phyloP scores from a whole-genome alignment of 441 rosid genomes.

The Melastoma candidum region DNA sequence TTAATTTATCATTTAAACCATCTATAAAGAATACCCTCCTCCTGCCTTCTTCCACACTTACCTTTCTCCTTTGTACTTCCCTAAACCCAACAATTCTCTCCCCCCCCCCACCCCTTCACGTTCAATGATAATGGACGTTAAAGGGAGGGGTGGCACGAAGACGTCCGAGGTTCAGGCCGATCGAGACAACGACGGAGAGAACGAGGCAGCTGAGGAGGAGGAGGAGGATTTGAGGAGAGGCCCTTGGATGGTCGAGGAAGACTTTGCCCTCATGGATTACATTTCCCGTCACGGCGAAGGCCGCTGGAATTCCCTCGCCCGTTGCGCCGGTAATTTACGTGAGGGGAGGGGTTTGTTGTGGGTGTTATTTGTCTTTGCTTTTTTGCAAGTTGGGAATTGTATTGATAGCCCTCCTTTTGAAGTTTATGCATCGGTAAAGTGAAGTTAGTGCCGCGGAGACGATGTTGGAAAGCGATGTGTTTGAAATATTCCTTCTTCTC shows the following conservation, averaged over 20 bases:
- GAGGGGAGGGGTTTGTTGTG: too few relatives aligned
- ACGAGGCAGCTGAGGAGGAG: slow-evolving; percentile 3
- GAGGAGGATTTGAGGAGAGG: slow-evolving; percentile 24
- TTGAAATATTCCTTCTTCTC: too few relatives aligned
- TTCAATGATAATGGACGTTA: slow-evolving; percentile 41
- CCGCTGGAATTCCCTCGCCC: slow-evolving; percentile 16
- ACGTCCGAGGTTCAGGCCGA: slow-evolving; percentile 8
- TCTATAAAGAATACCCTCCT: slow-evolving; percentile 36
- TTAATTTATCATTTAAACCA: slow-evolving; percentile 31
- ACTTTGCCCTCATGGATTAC: slow-evolving; percentile 14
- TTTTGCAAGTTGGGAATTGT: too few relatives aligned
- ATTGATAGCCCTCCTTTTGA: too few relatives aligned
- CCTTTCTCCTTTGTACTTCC: slow-evolving; percentile 12
- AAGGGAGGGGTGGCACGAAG: slow-evolving; percentile 22
- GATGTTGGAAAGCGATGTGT: too few relatives aligned
- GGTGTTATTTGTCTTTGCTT: too few relatives aligned
- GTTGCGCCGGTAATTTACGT: slow-evolving; percentile 4
- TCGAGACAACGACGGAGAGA: slow-evolving; percentile 33
- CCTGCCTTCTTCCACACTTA: slow-evolving; percentile 20
- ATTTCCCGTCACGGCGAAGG: slow-evolving; percentile 15
- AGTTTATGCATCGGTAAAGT: too few relatives aligned
- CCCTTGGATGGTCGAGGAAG: slow-evolving; percentile 13
- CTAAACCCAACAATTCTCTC: slow-evolving; percentile 5
- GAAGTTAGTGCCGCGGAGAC: too few relatives aligned
- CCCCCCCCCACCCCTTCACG: slow-evolving; percentile 9